A percentile compares a stretch with the other conserved stretches of the same genome.
phyloP scores from a whole-genome alignment of 306 rosid genomes.

The Dicorynia guianensis region DNA sequence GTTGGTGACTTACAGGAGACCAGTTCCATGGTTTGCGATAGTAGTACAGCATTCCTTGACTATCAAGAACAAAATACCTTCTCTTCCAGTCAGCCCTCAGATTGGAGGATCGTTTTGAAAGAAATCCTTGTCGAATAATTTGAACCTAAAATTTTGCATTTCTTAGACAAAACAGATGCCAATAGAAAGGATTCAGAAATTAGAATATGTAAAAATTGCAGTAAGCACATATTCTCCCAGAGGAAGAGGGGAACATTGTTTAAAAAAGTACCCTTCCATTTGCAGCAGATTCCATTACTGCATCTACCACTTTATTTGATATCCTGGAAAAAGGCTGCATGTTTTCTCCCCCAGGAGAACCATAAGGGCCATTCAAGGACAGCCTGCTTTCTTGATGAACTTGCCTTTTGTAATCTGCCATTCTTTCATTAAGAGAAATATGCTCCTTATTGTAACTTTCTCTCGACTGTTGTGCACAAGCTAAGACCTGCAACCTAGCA shows the following conservation, averaged over 20 bases:
- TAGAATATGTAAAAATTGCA: conserved; percentile 3
- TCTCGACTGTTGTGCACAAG: conserved; percentile 66
- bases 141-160: conserved; percentile 60
- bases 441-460: conserved; percentile 70
- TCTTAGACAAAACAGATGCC: conserved; percentile 29
- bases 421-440: conserved; percentile 63
- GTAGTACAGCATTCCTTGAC: conserved; percentile 80
- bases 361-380: conserved; percentile 56
- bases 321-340: conserved; percentile 59
- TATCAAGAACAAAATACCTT: conserved; percentile 88
- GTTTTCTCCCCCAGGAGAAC: conserved; percentile 55
- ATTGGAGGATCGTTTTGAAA: conserved; percentile 84
- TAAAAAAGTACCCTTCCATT: conserved; percentile 69
- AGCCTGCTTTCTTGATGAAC: conserved; percentile 63
- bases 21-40: conserved; percentile 77
- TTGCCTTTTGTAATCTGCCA: conserved; percentile 71
- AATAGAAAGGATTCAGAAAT: conserved; percentile 16
- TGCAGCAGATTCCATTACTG: conserved; percentile 73
- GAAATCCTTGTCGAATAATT: conserved; percentile 87
- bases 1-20: conserved; percentile 66
- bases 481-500: conserved; percentile 63
- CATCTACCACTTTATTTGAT: conserved; percentile 69
- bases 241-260: conserved; percentile 28
- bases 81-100: conserved; percentile 94
- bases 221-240: not conserved